Evolutionary conservation across 1,284 basidiomycete species (phyloP).

Genomic region (Cryptococcus floricola): DNA sequence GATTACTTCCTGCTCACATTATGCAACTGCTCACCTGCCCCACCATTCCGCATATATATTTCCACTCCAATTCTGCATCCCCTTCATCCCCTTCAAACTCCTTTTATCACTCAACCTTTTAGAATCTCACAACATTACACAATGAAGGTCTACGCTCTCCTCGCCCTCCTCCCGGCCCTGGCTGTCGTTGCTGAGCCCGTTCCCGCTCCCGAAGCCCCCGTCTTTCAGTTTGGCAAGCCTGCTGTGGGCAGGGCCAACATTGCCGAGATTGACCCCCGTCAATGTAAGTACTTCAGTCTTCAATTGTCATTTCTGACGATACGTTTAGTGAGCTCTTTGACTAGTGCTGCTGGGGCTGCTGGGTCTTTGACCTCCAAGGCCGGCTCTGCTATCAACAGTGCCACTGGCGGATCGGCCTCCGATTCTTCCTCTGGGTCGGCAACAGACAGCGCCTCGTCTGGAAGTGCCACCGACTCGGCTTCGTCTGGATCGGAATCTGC

Average conservation of each 20-base stretch:
- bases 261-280: conserved; percentile 9
- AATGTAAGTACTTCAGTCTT: conserved; percentile 6
- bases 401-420: conserved; percentile 9
- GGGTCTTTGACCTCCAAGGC: conserved; percentile 5
- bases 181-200: conserved; percentile 12
- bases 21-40: too few species aligned
- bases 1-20: too few species aligned
- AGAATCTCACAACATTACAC: too few species aligned
- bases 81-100: too few species aligned
- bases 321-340: neutral
- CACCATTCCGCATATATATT: too few species aligned
- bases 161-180: conserved; percentile 14
- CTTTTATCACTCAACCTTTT: too few species aligned
- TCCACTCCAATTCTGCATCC: too few species aligned
- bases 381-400: conserved; percentile 4
- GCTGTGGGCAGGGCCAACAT: conserved; percentile 9
- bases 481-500: conserved; percentile 3
- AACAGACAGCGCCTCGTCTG: conserved; percentile 5
- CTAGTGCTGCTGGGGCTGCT: conserved; percentile 1
- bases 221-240: conserved; percentile 9
- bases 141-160: conserved; percentile 20
- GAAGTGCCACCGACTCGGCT: conserved; percentile 6
- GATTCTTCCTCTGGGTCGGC: conserved; percentile 11
- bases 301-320: neutral
- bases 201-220: conserved; percentile 6